Conservation (phyloP, 192 early-diverging fungal genomes). For the Coemansia sp. region DNA sequence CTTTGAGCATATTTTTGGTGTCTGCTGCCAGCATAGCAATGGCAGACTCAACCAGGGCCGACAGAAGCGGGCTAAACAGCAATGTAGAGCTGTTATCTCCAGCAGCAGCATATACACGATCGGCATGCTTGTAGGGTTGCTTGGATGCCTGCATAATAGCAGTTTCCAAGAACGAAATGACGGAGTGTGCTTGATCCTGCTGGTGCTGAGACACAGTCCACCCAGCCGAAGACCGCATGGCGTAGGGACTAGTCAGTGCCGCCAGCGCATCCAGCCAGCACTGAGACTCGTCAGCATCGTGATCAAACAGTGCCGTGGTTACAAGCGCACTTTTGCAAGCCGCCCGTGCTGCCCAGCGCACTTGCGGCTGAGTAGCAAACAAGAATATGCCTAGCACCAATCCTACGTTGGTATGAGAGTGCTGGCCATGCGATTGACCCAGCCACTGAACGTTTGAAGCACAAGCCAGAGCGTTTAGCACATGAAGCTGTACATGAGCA, state of each 20-base stretch:
- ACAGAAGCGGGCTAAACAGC: constrained; percentile 41
- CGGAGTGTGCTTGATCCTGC: constrained; percentile 12
- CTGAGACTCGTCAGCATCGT: constrained; percentile 31
- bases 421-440: constrained; percentile 3
- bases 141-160: constrained; percentile 24
- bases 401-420: constrained; percentile 33
- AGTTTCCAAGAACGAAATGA: constrained; percentile 37
- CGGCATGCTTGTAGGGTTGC: constrained; percentile 46
- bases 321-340: constrained; percentile 20
- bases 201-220: background rate
- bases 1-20: too few relatives aligned
- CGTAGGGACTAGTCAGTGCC: constrained; percentile 30
- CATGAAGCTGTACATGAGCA: constrained; percentile 27
- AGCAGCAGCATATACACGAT: constrained; percentile 22
- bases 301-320: constrained; percentile 39
- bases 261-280: constrained; percentile 51
- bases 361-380: constrained; percentile 29
- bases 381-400: constrained; percentile 16
- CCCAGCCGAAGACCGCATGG: constrained; percentile 17
- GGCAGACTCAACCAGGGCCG: constrained; percentile 31
- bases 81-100: background rate
- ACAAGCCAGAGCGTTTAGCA: constrained; percentile 22
- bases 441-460: constrained; percentile 32
- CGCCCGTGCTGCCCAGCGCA: constrained; percentile 28
- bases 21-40: constrained; percentile 3